These are phyloP conservation scores for Capronia epimyces DNA, from an alignment of 2,329 filamentous ascomycete genomes.

Conservation along the genomic window DNA sequence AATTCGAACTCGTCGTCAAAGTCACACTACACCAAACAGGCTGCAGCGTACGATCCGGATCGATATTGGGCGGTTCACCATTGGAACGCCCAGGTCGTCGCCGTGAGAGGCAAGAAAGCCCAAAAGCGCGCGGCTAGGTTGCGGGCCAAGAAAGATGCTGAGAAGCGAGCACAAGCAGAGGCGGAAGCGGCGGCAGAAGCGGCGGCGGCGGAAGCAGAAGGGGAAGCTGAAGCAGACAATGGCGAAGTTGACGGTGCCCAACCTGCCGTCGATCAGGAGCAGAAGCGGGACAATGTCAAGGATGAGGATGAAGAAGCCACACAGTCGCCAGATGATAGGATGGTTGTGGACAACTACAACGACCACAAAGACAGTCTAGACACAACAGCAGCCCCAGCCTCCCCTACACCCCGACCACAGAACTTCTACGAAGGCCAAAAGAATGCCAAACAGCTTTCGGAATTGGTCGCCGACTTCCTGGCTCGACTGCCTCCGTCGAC, in stretches of 20 bases:
- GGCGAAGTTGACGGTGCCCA: neutral
- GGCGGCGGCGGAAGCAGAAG: neutral
- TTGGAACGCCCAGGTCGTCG: conserved; percentile 23
- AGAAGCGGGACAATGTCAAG: neutral
- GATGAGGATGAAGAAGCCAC: neutral
- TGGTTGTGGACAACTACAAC: neutral
- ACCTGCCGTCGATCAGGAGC: neutral
- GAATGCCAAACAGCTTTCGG: conserved; percentile 57
- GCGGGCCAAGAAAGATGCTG: neutral
- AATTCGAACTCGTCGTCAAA: conserved; percentile 50
- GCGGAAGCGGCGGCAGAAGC: neutral
- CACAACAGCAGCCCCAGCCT: conserved; percentile 2
- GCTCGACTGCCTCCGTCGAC: conserved; percentile 61
- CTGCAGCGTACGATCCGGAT: conserved; percentile 47
- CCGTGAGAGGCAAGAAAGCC: conserved; percentile 6
- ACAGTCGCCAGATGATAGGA: neutral
- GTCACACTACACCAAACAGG: conserved; percentile 46
- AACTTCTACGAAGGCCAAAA: conserved; percentile 55
- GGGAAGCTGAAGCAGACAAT: neutral
- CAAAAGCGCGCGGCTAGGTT: conserved; percentile 4
- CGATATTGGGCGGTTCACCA: conserved; percentile 44
- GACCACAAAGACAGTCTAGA: neutral
- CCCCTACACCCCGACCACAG: conserved; percentile 36
- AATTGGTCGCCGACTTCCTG: conserved; percentile 62
- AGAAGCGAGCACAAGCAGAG: conserved; percentile 7